Evolutionary conservation across 306 rosid genomes (phyloP).

Genomic region (Malus fusca): DNA sequence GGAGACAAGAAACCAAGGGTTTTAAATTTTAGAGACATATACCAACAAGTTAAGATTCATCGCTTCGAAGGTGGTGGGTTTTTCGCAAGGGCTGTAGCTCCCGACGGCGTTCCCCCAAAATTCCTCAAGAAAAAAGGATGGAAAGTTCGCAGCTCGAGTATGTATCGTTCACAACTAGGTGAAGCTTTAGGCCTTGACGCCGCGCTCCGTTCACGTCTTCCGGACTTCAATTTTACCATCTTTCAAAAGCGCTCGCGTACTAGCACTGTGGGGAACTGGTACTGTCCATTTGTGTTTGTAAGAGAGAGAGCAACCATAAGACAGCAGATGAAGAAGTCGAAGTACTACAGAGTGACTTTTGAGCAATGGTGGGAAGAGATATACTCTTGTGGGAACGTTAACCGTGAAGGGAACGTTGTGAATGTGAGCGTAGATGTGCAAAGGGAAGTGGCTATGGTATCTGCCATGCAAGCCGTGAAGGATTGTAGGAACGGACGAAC

Average conservation of each 20-base stretch:
- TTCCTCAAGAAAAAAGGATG: slow-evolving; percentile 71
- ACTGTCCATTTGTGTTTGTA: slow-evolving; percentile 63
- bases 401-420: slow-evolving; percentile 24
- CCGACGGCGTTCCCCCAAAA: slow-evolving; percentile 71
- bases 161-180: slow-evolving; percentile 25
- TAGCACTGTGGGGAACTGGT: slow-evolving; percentile 66
- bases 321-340: slow-evolving; percentile 54
- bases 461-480: slow-evolving; percentile 45
- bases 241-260: slow-evolving; percentile 41
- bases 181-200: slow-evolving; percentile 67
- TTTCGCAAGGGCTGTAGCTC: slow-evolving; percentile 57
- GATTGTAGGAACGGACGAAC: slow-evolving; percentile 26
- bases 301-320: slow-evolving; percentile 36
- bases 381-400: slow-evolving; percentile 37
- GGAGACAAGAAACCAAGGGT: slow-evolving; percentile 60
- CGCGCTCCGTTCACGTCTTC: slow-evolving; percentile 40
- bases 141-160: slow-evolving; percentile 47
- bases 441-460: slow-evolving; percentile 50
- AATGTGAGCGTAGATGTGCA: slow-evolving; percentile 41
- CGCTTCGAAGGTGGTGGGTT: slow-evolving; percentile 61
- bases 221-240: slow-evolving; percentile 52
- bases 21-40: slow-evolving; percentile 48
- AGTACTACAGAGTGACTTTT: slow-evolving; percentile 52
- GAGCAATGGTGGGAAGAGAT: slow-evolving; percentile 88
- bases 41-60: slow-evolving; percentile 69